phyloP scores from a whole-genome alignment of 2,329 filamentous ascomycete genomes.

The Trichoderma sp. region DNA sequence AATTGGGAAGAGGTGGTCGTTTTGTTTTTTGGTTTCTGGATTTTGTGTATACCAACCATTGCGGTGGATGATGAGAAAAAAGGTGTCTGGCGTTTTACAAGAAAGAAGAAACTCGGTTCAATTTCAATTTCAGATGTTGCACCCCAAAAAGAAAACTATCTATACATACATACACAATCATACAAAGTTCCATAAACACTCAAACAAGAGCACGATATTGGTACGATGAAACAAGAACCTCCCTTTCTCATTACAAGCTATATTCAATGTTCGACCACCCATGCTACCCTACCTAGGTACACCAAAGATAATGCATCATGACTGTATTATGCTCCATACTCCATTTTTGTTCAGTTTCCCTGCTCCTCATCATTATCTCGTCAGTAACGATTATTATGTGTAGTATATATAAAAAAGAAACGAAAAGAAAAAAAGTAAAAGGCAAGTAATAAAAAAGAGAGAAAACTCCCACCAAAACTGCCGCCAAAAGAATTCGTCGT shows the following conservation, averaged over 20 bases:
- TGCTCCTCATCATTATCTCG: slow-evolving; percentile 8
- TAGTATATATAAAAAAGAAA: not conserved
- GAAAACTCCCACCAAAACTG: not conserved
- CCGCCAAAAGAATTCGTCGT: not conserved
- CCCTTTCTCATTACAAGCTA: not conserved
- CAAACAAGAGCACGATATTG: not conserved
- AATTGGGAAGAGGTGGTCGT: not conserved
- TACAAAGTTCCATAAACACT: not conserved
- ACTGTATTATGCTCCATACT: not conserved
- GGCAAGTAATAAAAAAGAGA: not conserved
- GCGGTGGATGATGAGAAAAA: not conserved
- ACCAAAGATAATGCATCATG: not conserved
- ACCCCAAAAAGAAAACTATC: not conserved
- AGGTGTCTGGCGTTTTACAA: slow-evolving; percentile 25
- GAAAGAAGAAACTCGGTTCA: not conserved
- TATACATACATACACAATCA: not conserved
- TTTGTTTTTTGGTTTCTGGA: not conserved
- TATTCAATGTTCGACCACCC: not conserved
- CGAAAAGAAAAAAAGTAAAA: not conserved
- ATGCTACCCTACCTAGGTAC: not conserved
- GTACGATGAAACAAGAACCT: not conserved
- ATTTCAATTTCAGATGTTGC: not conserved
- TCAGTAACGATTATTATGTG: not conserved
- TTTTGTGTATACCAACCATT: not conserved
- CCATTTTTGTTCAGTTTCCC: not conserved